Percentiles rank a stretch among this genome's conserved stretches.
Evolutionary conservation across 306 rosid species (phyloP).

Genomic region (Cucurbita maxima): DNA sequence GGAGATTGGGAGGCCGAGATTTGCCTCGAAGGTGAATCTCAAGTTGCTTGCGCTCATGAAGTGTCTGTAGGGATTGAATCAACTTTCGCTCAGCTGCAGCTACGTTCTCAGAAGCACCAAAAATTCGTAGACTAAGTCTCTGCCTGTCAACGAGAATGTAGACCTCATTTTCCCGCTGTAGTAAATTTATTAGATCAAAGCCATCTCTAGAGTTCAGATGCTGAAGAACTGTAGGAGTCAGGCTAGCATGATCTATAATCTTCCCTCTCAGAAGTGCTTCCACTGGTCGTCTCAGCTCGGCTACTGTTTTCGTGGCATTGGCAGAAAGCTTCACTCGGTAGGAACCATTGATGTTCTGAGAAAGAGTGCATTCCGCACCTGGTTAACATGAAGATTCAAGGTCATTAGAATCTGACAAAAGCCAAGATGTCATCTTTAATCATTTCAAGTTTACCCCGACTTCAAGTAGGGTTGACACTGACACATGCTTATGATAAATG

Average conservation of each 20-base stretch:
- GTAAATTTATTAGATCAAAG: conserved; percentile 23
- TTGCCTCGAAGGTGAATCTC: conserved; percentile 56
- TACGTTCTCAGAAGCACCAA: conserved; percentile 43
- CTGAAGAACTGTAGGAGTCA: conserved; percentile 55
- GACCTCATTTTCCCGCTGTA: conserved; percentile 61
- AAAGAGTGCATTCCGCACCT: conserved; percentile 55
- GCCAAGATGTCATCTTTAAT: neutral
- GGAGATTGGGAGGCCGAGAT: conserved; percentile 54
- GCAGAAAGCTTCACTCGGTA: conserved; percentile 60
- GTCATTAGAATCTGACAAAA: conserved; percentile 3
- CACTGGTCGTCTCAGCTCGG: conserved; percentile 59
- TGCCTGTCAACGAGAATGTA: conserved; percentile 51
- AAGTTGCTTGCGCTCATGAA: conserved; percentile 53
- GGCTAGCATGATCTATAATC: conserved; percentile 34
- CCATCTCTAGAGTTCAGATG: conserved; percentile 61
- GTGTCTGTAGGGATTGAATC: conserved; percentile 36
- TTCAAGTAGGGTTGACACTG: neutral
- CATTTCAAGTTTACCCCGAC: neutral
- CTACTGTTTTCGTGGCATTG: conserved; percentile 71
- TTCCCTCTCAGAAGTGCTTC: conserved; percentile 72
- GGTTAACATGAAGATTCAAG: conserved; percentile 9
- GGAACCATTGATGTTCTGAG: conserved; percentile 46
- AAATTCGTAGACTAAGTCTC: conserved; percentile 38
- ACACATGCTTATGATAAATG: neutral
- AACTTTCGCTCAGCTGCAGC: conserved; percentile 42